Evolutionary conservation across 306 rosid species (phyloP), one percentile per base, ranked within the genome.

Genomic region (Prunus salicina): DNA sequence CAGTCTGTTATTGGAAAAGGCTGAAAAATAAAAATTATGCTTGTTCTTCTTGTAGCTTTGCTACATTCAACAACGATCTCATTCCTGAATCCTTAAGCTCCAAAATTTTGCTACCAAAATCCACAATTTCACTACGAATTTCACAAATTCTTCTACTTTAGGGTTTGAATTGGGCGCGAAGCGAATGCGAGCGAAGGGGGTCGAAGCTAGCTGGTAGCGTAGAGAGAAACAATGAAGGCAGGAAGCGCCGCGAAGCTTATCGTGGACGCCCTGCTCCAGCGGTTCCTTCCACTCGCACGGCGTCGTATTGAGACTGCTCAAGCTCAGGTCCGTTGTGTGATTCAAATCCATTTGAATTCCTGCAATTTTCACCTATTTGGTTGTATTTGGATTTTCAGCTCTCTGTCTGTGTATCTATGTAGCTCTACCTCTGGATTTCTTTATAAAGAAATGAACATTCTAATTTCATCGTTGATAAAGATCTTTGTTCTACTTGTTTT

Each of bases 231-330:
- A 74, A 91, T 91, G 97, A 96, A 96, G 91, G 92, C 98, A 7
- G 99, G 96, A 78, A 87, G 91, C 86, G 97, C 98, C 86, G 97
- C 99, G 68, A 96, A 89, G 90, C 89, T 96, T 79, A 96, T 96
- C 73, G 99, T 96, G 28, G 99, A 96, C 81, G 99, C 98, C 62
- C 84, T 96, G 74, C 98, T 92, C 72, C 99, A 96, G 90, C 93
- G 99, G 73, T 96, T 96, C 79, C 99, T 96, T 68, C 99, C 98
- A 1, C 97, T 96, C 63, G 97, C 99, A 46, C 96, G 99, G 45
- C 98, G 99, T 67, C 98, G 98, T 80, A 96, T 96, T 20, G 98
- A 96, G 86, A 96, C 99, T 57, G 97, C 99, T 57, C 99, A 96
- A 89, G 99, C 98, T 3, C 99, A 96, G 97, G 98, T 86, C 70